Conservation (phyloP, 768 basidiomycete species). For the Tricholoma hemisulphureum region DNA sequence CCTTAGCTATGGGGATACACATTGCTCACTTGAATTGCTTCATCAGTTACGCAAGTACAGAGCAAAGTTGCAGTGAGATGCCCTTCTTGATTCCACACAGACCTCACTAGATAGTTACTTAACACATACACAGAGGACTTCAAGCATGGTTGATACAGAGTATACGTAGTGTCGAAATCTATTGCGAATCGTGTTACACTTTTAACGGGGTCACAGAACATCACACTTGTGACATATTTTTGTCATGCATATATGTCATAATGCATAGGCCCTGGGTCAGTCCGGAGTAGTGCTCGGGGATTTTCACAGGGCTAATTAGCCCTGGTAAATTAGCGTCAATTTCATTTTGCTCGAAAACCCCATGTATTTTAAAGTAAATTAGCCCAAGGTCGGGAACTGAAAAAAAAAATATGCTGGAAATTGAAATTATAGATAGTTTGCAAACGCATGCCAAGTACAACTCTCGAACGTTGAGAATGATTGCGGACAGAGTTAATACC, state of each 20-base stretch:
- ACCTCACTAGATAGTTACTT: background rate
- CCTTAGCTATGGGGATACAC: background rate
- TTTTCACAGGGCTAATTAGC: too few species aligned
- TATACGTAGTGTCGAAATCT: background rate
- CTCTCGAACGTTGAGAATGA: too few species aligned
- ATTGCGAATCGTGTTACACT: background rate
- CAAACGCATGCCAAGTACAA: too few species aligned
- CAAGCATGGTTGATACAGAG: background rate
- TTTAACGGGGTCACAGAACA: background rate
- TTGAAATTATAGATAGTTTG: too few species aligned
- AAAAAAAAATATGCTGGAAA: too few species aligned
- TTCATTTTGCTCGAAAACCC: too few species aligned
- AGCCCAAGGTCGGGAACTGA: too few species aligned
- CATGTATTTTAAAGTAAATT: too few species aligned
- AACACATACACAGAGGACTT: background rate
- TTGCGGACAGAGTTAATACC: too few species aligned
- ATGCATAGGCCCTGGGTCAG: constrained; percentile 6
- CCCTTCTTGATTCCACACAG: background rate
- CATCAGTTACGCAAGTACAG: constrained; percentile 4
- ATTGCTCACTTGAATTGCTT: constrained; percentile 3
- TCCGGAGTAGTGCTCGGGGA: background rate
- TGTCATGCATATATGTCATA: constrained; percentile 5
- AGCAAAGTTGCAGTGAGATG: background rate
- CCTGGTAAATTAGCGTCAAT: too few species aligned
- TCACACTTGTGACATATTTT: constrained; percentile 1